These are phyloP conservation scores for Apiospora saccharicola DNA, from an alignment of 2,329 filamentous ascomycete species.

Conservation along the genomic window DNA sequence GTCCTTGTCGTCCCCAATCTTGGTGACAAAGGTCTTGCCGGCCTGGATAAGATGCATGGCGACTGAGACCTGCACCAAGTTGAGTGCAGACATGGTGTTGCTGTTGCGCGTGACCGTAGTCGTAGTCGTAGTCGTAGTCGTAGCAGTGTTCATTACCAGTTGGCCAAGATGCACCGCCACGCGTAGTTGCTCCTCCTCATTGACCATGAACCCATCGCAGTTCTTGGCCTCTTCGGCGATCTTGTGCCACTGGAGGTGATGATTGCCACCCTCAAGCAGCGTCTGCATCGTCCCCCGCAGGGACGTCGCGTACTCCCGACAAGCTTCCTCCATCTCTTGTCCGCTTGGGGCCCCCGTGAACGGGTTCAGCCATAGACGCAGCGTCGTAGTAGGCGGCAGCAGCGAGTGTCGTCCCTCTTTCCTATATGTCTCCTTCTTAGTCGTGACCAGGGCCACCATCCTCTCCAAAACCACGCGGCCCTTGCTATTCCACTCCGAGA, in stretches of 20 bases:
- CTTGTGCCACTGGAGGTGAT: neutral
- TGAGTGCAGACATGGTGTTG: neutral
- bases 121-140: neutral
- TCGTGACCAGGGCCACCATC: neutral
- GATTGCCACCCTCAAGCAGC: neutral
- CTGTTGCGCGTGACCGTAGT: neutral
- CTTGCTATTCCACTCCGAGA: neutral
- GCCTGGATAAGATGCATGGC: neutral
- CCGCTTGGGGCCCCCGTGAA: neutral
- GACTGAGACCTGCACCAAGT: neutral
- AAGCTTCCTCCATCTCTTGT: neutral
- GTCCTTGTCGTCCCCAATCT: neutral
- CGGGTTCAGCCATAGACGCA: neutral
- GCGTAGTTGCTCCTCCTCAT: neutral
- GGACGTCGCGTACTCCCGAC: neutral
- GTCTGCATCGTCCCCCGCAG: neutral
- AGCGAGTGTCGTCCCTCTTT: neutral
- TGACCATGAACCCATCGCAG: neutral
- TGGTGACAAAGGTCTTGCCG: neutral
- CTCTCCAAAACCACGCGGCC: neutral
- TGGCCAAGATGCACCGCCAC: neutral
- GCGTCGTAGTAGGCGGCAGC: neutral
- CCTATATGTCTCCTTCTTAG: neutral
- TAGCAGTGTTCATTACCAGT: neutral
- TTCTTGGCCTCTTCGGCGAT: neutral